These are phyloP conservation scores for Malassezia vespertilionis DNA, from an alignment of 1,284 basidiomycete genomes.

Conservation along the genomic window DNA sequence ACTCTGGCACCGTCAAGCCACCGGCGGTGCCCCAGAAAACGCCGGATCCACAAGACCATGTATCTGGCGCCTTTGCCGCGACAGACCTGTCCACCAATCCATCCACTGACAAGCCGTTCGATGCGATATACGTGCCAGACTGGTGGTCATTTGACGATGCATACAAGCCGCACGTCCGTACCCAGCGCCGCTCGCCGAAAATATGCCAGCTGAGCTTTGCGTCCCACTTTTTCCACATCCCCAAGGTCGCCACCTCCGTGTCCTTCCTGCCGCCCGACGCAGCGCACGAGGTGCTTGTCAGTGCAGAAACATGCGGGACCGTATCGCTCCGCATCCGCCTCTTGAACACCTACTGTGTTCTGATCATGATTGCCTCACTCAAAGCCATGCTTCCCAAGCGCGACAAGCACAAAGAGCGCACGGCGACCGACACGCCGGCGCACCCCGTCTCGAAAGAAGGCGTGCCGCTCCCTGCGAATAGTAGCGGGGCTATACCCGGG, in stretches of 20 bases:
- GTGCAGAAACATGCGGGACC: conserved; percentile 51
- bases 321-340: conserved; percentile 55
- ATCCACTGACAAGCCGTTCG: too few species aligned
- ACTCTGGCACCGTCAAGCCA: too few species aligned
- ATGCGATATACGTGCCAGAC: conserved; percentile 5
- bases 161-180: conserved; percentile 1
- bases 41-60: too few species aligned
- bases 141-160: conserved; percentile 11
- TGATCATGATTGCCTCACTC: conserved; percentile 60
- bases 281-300: conserved; percentile 25
- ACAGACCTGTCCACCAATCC: too few species aligned
- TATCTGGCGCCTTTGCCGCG: too few species aligned
- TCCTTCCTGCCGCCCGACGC: conserved; percentile 27
- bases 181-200: conserved; percentile 13
- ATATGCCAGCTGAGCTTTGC: conserved; percentile 42
- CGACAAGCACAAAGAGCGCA: conserved; percentile 34
- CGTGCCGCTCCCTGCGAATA: not conserved
- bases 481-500: too few species aligned
- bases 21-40: too few species aligned
- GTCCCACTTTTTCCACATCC: conserved; percentile 25
- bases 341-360: conserved; percentile 61
- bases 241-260: conserved; percentile 22
- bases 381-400: conserved; percentile 50
- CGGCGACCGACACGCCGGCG: not conserved
- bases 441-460: not conserved